These are phyloP conservation scores for Erythrophleum fordii DNA, from an alignment of 306 rosid genomes.

Conservation along the genomic window DNA sequence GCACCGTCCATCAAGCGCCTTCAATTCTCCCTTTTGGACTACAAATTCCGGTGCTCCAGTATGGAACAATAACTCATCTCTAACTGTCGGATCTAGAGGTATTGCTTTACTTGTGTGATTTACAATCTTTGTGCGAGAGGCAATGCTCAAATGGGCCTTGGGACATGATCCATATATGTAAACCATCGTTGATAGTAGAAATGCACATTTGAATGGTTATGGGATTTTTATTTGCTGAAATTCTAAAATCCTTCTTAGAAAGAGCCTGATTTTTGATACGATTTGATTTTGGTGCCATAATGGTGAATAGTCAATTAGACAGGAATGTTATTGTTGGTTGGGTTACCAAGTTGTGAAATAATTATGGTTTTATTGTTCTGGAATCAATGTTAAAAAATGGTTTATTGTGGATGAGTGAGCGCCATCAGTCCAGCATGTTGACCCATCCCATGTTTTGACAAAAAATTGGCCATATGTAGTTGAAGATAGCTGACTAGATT, in stretches of 20 bases:
- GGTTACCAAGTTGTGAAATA: background rate
- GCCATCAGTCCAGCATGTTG: background rate
- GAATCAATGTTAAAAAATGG: background rate
- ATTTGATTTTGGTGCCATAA: background rate
- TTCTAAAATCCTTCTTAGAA: background rate
- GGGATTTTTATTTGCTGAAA: background rate
- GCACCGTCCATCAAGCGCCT: conserved; percentile 1
- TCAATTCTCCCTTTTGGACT: conserved; percentile 14
- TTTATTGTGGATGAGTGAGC: background rate
- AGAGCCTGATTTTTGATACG: background rate
- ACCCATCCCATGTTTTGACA: background rate
- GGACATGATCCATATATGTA: background rate
- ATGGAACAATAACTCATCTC: conserved; percentile 1
- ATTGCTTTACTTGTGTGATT: background rate
- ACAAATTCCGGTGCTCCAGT: conserved; percentile 1
- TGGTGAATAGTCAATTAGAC: background rate
- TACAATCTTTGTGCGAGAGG: background rate
- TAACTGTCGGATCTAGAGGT: conserved; percentile 13
- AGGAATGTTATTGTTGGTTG: background rate
- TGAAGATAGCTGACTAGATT: background rate
- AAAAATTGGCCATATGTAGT: background rate
- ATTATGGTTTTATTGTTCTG: background rate
- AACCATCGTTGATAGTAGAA: background rate
- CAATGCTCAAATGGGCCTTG: background rate
- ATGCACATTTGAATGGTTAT: background rate